Evolutionary conservation across 2,329 filamentous ascomycete species (phyloP).

Genomic region (Xylaria multiplex): DNA sequence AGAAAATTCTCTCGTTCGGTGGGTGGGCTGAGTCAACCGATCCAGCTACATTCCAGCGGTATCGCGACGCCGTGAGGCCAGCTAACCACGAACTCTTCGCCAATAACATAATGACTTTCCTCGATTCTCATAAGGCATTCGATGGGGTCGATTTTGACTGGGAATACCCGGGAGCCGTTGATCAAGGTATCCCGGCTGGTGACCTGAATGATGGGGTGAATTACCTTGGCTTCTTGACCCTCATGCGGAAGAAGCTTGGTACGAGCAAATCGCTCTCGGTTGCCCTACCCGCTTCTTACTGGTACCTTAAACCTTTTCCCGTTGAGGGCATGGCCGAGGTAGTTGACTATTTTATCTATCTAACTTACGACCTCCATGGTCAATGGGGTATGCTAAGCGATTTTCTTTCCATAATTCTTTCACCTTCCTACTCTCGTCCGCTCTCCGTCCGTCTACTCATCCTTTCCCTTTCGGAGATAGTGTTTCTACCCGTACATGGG

Average conservation of each 20-base stretch:
- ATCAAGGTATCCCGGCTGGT: conserved; percentile 48
- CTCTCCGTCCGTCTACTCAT: too few relatives aligned
- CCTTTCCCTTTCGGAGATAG: too few relatives aligned
- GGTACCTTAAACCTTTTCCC: conserved; percentile 49
- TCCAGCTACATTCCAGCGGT: conserved; percentile 47
- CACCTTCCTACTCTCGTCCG: too few relatives aligned
- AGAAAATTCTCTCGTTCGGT: conserved; percentile 53
- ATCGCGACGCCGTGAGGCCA: conserved; percentile 47
- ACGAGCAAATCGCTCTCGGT: conserved; percentile 43
- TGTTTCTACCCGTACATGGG: too few relatives aligned
- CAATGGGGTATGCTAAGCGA: conserved; percentile 37
- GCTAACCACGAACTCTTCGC: conserved; percentile 48
- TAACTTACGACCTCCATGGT: conserved; percentile 53
- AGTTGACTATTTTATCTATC: conserved; percentile 50
- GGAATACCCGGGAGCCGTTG: conserved; percentile 55
- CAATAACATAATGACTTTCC: conserved; percentile 47
- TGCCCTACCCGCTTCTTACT: conserved; percentile 47
- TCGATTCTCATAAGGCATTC: conserved; percentile 43
- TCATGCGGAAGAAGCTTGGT: conserved; percentile 34
- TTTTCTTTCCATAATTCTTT: too few relatives aligned
- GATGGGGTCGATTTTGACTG: conserved; percentile 59
- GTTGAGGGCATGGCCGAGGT: conserved; percentile 44
- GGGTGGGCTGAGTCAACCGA: conserved; percentile 54
- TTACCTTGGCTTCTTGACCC: conserved; percentile 47
- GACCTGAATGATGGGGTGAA: conserved; percentile 46